A percentile compares a stretch with the other conserved stretches of the same genome.
Conservation (phyloP, 2,329 filamentous ascomycete genomes). For the Parastagonospora nodorum region DNA sequence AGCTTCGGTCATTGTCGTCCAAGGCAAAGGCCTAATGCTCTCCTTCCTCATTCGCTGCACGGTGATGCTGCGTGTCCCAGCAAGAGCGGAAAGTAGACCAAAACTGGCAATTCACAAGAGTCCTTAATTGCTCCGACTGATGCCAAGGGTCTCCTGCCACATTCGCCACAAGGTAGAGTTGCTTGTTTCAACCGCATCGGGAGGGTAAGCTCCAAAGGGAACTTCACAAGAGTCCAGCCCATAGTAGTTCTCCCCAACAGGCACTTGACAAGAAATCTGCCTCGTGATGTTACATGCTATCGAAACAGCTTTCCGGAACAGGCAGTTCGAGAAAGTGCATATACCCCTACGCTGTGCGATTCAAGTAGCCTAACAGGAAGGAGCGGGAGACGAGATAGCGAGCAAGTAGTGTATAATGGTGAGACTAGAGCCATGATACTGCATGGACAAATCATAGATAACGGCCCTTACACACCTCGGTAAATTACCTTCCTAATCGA, state of each 20-base stretch:
- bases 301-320: conserved; percentile 12
- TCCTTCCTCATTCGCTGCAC: too few relatives aligned
- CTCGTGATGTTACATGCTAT: conserved; percentile 9
- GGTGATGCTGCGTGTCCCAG: too few relatives aligned
- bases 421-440: conserved; percentile 10
- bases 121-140: background rate
- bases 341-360: conserved; percentile 10
- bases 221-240: conserved; percentile 3
- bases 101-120: background rate
- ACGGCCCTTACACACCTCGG: conserved; percentile 18
- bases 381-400: conserved; percentile 19
- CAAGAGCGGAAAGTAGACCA: too few relatives aligned
- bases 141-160: background rate
- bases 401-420: conserved; percentile 11
- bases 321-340: conserved; percentile 9
- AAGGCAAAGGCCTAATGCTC: too few relatives aligned
- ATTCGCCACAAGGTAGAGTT: background rate
- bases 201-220: conserved; percentile 4
- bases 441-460: conserved; percentile 17
- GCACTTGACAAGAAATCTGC: conserved; percentile 18
- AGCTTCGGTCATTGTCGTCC: background rate
- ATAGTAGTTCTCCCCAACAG: conserved; percentile 10
- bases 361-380: conserved; percentile 22
- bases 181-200: conserved; percentile 6
- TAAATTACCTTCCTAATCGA: conserved; percentile 26